These are phyloP conservation scores for Pestalotiopsis sp. DNA, from an alignment of 2,329 filamentous ascomycete genomes.

Conservation along the genomic window DNA sequence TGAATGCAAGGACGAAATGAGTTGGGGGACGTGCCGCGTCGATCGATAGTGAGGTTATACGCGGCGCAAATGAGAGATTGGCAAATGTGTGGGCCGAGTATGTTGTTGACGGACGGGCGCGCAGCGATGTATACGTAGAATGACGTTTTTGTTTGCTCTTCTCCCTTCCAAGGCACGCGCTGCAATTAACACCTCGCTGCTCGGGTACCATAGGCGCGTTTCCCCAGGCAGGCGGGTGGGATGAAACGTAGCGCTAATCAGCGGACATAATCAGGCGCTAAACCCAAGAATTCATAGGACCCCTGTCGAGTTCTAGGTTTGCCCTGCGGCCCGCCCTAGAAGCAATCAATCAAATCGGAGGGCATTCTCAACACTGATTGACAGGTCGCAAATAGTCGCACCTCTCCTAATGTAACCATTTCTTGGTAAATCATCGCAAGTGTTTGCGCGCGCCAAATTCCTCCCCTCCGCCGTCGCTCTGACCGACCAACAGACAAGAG, in stretches of 20 bases:
- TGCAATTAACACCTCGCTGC: not conserved
- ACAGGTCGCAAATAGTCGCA: not conserved
- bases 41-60: slow-evolving; percentile 1
- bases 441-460: not conserved
- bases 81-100: not conserved
- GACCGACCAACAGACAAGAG: not conserved
- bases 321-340: not conserved
- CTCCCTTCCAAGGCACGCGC: not conserved
- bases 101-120: not conserved
- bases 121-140: slow-evolving; percentile 3
- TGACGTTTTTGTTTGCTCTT: slow-evolving; percentile 1
- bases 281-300: not conserved
- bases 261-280: not conserved
- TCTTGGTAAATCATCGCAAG: not conserved
- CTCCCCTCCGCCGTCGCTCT: not conserved
- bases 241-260: not conserved
- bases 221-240: not conserved
- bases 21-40: not conserved
- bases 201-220: not conserved
- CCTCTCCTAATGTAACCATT: not conserved
- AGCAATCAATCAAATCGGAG: not conserved
- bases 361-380: not conserved
- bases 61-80: not conserved
- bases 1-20: not conserved
- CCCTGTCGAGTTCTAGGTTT: not conserved